These are phyloP conservation scores for Coelastrella sp. DNA, from an alignment of 139 green algal species.

Conservation along the genomic window DNA sequence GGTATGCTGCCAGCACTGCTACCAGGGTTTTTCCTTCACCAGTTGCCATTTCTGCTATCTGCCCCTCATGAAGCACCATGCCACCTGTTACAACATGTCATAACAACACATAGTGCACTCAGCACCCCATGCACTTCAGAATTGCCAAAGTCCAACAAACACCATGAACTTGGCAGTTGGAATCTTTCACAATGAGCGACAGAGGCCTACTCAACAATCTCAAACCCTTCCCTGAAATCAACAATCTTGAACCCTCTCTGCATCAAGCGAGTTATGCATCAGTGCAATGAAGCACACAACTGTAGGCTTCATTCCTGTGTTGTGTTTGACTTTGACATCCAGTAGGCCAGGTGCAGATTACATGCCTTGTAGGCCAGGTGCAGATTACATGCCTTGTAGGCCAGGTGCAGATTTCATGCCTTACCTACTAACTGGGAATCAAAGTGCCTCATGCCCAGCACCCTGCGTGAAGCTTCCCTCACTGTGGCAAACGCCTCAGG, in stretches of 20 bases:
- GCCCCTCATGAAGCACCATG: slow-evolving; percentile 94
- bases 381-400: background rate
- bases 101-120: background rate
- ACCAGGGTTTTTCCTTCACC: slow-evolving; percentile 99
- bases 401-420: background rate
- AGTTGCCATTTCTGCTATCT: slow-evolving; percentile 98
- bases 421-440: slow-evolving; percentile 87
- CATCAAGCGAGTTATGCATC: too few species aligned
- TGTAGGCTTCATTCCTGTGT: too few species aligned
- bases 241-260: too few species aligned
- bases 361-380: too few species aligned
- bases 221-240: too few species aligned
- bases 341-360: background rate
- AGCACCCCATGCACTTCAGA: too few species aligned
- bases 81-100: slow-evolving; percentile 69
- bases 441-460: slow-evolving; percentile 94
- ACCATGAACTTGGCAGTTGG: too few species aligned
- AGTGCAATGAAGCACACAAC: too few species aligned
- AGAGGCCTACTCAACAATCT: too few species aligned
- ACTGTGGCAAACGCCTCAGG: slow-evolving; percentile 94
- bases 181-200: too few species aligned
- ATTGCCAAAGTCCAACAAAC: too few species aligned
- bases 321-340: background rate
- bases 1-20: slow-evolving; percentile 81
- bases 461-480: slow-evolving; percentile 84